Evolutionary conservation across 2,329 filamentous ascomycete genomes (phyloP), one percentile per base, ranked within the genome.

Genomic region (Colletotrichum abscissum): DNA sequence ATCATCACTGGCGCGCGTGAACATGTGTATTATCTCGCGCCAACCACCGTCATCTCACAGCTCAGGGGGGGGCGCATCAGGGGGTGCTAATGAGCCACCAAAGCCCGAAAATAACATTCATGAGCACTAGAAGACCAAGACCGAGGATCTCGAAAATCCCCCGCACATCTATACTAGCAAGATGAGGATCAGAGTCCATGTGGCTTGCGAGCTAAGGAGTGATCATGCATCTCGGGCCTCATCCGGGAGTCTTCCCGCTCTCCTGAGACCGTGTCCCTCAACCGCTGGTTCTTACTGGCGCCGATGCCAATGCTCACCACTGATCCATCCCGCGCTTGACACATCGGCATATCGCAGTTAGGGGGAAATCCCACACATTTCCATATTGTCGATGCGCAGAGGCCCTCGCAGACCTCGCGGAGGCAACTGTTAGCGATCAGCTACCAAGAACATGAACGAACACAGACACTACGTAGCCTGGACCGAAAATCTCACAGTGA

Each of bases 291-390:
- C 28, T 14, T 35, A 49, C 60, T 54, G 60, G 60, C 60, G 28
- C 60, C 4, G 60, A 42, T 49, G 46, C 49, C 60, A 28, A 49
- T 30, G 60, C 60, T 35, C 12, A 24, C 42, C 5, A 28, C 24
- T 30, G 35, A 49, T 63, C 60, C 60, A 63, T 63, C 42, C 38
- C 42, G 60, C 24, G 12, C 60, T 35, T 54, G 60, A 63, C 60
- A 63, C 60, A 54, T 35, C 56, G 46, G 60, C 28, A 54, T 26
- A 26, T 54, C 46, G 30, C 16, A 19, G 7, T 52, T 42, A 42
- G 38, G 30, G 46, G 28, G 33, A 54, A 19, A 19, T 9, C 16
- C 26, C 5, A 7, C 11, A 28, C 14, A 5, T 24, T 22, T 19
- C 7, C n/a, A 19, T 30, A 22, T 14, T 5, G 28, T 33, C 16